Base-by-base conservation (phyloP, 176 grass and related monocot genomes). In the Carex scoparia region DNA sequence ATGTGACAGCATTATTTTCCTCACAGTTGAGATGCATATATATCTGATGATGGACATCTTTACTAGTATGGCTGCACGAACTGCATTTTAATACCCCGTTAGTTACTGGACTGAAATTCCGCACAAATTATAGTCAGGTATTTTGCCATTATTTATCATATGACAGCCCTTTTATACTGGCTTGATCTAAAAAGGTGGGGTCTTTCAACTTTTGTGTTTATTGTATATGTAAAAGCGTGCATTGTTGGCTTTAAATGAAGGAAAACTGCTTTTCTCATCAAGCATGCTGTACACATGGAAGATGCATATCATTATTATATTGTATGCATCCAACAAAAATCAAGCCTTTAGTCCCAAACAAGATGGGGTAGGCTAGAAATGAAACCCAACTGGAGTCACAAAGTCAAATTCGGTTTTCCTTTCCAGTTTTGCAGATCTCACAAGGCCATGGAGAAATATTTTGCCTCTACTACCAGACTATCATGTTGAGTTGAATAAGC, bases 351-450 rank as follows among this genome's bases (percentile, higher is more conserved):
- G 33, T 35, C 33, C 33, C 33, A 35, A 35, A 35, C 33, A 35
- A 35, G 2, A 2, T 35, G 1, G 33, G 33, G 33, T 35, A 35
- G 33, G 33, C 33, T 35, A 35, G 33, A 35, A 35, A 35, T 35
- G 2, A 35, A 35, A 35, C 33, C 33, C 33, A 35, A 35, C 33
- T 3, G 33, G 33, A 35, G 33, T 35, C 33, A 35, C 33, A 35
- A 35, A 35, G 44, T 40, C 27, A 65, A 79, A 79, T 58, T 57
- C 9, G 2, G 53, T 13, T 79, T 7, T 48, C 18, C 35, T 81
- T 81, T 81, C 59, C 79, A 44, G 30, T 81, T 81, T 81, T 63
- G 79, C 59, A 81, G 79, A 19, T 65, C 61, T 83, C 28, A 55
- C 7, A 66, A 53, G 61, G 48, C 40, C 81, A 83, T 37, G 63